These are phyloP conservation scores for Xanthoconium stramineum DNA, from an alignment of 768 basidiomycete genomes.

Conservation along the genomic window DNA sequence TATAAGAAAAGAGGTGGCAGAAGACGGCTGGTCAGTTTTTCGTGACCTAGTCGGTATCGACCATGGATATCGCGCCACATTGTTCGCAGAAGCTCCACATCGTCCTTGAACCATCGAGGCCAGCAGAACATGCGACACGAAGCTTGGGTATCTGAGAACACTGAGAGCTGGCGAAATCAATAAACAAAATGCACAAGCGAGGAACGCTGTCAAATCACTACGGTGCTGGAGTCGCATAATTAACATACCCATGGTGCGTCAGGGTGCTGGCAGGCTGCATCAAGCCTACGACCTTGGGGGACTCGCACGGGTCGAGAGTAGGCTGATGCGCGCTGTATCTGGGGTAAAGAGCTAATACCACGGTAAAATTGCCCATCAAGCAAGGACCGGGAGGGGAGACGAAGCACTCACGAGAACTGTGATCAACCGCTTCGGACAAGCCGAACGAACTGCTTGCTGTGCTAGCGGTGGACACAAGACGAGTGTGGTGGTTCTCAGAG, in stretches of 20 bases:
- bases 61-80: conserved; percentile 87
- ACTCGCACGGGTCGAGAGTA: conserved; percentile 46
- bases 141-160: conserved; percentile 84
- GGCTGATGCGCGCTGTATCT: conserved; percentile 63
- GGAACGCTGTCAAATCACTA: conserved; percentile 12
- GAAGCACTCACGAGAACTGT: conserved; percentile 45
- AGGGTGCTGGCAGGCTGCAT: conserved; percentile 63
- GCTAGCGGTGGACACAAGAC: conserved; percentile 64
- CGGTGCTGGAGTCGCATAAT: background rate
- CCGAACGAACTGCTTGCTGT: conserved; percentile 47
- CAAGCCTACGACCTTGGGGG: conserved; percentile 52
- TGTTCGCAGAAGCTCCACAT: conserved; percentile 91
- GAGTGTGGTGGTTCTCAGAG: conserved; percentile 52
- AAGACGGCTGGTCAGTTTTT: conserved; percentile 4
- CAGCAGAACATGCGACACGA: conserved; percentile 71
- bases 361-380: background rate
- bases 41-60: conserved; percentile 60
- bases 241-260: conserved; percentile 69
- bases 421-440: conserved; percentile 45
- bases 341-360: conserved; percentile 46
- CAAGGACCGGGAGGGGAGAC: background rate
- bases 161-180: conserved; percentile 42
- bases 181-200: conserved; percentile 9
- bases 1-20: conserved; percentile 22
- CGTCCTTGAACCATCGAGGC: conserved; percentile 61